These are phyloP conservation scores for Daldinia bambusicola DNA, from an alignment of 495 filamentous ascomycete species.

Conservation along the genomic window DNA sequence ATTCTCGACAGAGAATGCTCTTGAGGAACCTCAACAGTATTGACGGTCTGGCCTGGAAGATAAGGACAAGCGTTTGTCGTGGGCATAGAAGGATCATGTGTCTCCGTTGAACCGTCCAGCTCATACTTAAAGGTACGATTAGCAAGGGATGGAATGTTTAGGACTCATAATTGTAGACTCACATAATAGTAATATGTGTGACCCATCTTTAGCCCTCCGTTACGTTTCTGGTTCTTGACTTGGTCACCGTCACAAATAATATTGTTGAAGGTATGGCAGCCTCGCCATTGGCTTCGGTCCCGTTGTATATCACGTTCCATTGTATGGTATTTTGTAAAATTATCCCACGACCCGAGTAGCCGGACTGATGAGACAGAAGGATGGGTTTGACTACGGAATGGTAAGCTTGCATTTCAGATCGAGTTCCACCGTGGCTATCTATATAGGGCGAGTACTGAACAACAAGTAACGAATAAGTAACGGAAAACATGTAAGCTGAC, in stretches of 20 bases:
- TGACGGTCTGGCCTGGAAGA: slow-evolving; percentile 85
- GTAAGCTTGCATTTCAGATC: slow-evolving; percentile 48
- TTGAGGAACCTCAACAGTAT: slow-evolving; percentile 81
- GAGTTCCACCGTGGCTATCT: slow-evolving; percentile 21
- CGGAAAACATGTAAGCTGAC: slow-evolving; percentile 22
- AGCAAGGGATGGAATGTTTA: slow-evolving; percentile 29
- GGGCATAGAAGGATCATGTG: slow-evolving; percentile 73
- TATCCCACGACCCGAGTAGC: slow-evolving; percentile 92
- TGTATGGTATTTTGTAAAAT: slow-evolving; percentile 77
- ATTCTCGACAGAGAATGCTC: slow-evolving; percentile 64
- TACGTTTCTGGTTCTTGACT: slow-evolving; percentile 65
- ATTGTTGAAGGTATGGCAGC: slow-evolving; percentile 84
- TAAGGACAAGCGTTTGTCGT: slow-evolving; percentile 84
- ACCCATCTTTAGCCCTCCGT: slow-evolving; percentile 88
- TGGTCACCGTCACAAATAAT: slow-evolving; percentile 83
- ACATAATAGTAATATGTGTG: slow-evolving; percentile 96
- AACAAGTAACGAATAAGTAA: slow-evolving; percentile 27
- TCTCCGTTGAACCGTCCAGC: slow-evolving; percentile 77
- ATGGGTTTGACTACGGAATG: slow-evolving; percentile 66
- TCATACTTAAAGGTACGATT: slow-evolving; percentile 70
- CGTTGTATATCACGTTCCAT: slow-evolving; percentile 81
- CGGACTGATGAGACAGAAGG: slow-evolving; percentile 76
- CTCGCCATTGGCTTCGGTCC: slow-evolving; percentile 79
- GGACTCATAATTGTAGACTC: slow-evolving; percentile 50
- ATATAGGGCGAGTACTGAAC: slow-evolving; percentile 25